Conservation (phyloP, 495 filamentous ascomycete genomes). For the Lasiosphaeria ovina region DNA sequence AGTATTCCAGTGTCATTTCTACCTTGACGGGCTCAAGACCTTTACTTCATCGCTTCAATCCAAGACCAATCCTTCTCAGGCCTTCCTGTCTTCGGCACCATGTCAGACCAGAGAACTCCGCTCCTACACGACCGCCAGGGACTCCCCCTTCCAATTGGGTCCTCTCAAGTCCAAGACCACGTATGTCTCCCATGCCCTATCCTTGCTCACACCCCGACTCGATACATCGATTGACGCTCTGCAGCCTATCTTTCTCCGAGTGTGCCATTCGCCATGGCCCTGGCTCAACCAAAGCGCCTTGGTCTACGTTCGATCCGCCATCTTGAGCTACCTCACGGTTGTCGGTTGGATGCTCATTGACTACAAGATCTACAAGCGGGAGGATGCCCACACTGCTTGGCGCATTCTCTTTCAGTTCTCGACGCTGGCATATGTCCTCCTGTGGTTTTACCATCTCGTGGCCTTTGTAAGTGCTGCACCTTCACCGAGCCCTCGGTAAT, state of each 20-base stretch:
- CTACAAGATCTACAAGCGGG: conserved; percentile 33
- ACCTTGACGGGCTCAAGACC: not conserved
- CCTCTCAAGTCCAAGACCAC: conserved; percentile 27
- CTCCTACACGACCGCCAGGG: conserved; percentile 10
- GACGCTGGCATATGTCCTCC: conserved; percentile 40
- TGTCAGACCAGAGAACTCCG: conserved; percentile 13
- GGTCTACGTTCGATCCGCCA: conserved; percentile 35
- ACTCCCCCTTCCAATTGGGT: conserved; percentile 6
- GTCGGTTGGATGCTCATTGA: conserved; percentile 38
- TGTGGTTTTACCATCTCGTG: conserved; percentile 45
- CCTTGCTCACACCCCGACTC: not conserved
- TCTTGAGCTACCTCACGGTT: conserved; percentile 46
- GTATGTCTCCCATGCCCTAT: conserved; percentile 24
- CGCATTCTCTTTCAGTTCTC: conserved; percentile 49
- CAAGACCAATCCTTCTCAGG: not conserved
- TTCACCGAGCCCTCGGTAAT: not conserved
- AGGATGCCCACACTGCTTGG: conserved; percentile 34
- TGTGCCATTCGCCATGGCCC: conserved; percentile 51
- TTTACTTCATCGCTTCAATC: conserved; percentile 2
- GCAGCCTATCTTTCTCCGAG: conserved; percentile 49
- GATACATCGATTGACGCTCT: conserved; percentile 14
- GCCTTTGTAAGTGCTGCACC: conserved; percentile 34
- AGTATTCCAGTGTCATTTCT: conserved; percentile 1
- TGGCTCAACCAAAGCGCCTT: conserved; percentile 43
- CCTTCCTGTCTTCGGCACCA: not conserved